phyloP scores from a whole-genome alignment of 192 early-diverging fungal genomes.

The Rhizophagus sp. region DNA sequence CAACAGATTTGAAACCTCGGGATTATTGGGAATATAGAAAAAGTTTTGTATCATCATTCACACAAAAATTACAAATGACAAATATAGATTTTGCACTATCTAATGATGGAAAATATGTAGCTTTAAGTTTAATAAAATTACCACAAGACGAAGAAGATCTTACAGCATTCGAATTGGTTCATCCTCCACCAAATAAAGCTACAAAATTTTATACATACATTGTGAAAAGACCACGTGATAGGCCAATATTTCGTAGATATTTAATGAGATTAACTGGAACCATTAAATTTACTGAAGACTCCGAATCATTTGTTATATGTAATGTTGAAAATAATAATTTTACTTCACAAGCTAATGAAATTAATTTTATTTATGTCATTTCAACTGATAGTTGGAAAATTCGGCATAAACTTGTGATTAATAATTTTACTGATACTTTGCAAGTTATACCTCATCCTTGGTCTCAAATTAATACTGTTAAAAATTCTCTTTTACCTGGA shows the following conservation, averaged over 20 bases:
- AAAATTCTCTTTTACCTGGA: neutral
- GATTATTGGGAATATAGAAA: slow-evolving; percentile 7
- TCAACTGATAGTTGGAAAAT: slow-evolving; percentile 13
- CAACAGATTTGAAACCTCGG: neutral
- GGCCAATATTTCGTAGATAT: slow-evolving; percentile 5
- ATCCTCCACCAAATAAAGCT: neutral
- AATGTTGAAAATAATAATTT: slow-evolving; percentile 5
- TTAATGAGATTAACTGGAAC: slow-evolving; percentile 9
- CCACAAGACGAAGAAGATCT: neutral
- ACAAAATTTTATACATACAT: slow-evolving; percentile 3
- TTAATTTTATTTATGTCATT: slow-evolving; percentile 7
- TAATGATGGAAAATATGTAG: slow-evolving; percentile 8
- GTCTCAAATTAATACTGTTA: slow-evolving; percentile 11
- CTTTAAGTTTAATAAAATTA: slow-evolving; percentile 10
- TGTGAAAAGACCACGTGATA: neutral
- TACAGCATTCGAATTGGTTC: slow-evolving; percentile 3
- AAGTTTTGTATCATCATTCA: slow-evolving; percentile 12
- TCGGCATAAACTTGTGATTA: neutral
- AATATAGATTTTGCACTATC: slow-evolving; percentile 22
- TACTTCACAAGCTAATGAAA: neutral
- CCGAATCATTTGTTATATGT: slow-evolving; percentile 1
- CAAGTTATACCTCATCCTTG: slow-evolving; percentile 23
- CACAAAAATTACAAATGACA: neutral
- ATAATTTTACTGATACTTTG: neutral
- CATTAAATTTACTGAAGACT: slow-evolving; percentile 6